Conservation (phyloP, 2,329 filamentous ascomycete species). For the Colletotrichum costaricense region DNA sequence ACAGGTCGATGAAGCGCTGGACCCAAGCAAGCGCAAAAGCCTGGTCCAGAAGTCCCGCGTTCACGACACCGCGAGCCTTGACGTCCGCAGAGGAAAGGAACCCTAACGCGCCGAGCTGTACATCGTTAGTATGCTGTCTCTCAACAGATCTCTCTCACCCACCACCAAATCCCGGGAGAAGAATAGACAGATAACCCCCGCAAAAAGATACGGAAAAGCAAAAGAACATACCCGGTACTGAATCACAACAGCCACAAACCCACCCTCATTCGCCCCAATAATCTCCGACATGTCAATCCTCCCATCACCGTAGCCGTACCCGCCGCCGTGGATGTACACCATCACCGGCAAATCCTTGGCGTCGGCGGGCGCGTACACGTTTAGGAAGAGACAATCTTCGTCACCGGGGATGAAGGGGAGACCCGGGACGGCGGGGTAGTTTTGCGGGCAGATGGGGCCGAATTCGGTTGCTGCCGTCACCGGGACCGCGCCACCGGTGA, state of each 20-base stretch:
- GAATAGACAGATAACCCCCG: not conserved
- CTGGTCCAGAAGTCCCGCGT: constrained; percentile 63
- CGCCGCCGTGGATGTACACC: constrained; percentile 61
- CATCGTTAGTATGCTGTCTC: not conserved
- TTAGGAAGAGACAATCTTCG: constrained; percentile 60
- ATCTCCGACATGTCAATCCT: constrained; percentile 39
- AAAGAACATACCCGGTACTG: constrained; percentile 49
- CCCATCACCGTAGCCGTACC: constrained; percentile 44
- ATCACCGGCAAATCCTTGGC: constrained; percentile 54
- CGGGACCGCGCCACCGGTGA: constrained; percentile 21
- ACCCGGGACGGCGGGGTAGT: constrained; percentile 39
- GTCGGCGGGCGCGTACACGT: constrained; percentile 54
- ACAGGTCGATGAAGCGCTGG: constrained; percentile 57
- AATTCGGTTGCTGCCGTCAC: constrained; percentile 45
- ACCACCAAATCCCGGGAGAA: not conserved
- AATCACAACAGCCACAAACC: constrained; percentile 53
- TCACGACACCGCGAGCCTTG: constrained; percentile 48
- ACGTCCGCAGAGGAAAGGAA: constrained; percentile 57
- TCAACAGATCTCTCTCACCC: too few relatives aligned
- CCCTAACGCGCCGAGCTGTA: constrained; percentile 53
- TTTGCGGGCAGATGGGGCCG: constrained; percentile 48
- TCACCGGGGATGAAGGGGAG: constrained; percentile 42
- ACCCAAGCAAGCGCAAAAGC: constrained; percentile 62
- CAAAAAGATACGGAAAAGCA: constrained; percentile 38
- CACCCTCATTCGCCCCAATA: constrained; percentile 41